Conservation (phyloP, 139 green algal species). For the Coelastrella sp. region DNA sequence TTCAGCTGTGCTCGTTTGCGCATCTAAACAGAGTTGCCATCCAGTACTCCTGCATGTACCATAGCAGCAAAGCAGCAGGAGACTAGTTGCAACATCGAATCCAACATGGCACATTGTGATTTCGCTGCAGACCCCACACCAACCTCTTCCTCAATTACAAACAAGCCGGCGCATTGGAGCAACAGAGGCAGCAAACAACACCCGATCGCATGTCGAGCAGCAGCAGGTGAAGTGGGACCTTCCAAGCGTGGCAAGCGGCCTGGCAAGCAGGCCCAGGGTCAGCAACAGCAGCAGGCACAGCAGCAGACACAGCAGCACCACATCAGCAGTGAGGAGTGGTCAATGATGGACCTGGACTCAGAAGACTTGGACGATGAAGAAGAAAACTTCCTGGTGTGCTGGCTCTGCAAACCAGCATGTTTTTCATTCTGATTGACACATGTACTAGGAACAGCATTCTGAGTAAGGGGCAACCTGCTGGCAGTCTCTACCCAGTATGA, state of each 20-base stretch:
- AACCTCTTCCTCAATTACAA: too few species aligned
- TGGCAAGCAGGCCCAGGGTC: neutral
- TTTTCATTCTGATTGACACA: too few species aligned
- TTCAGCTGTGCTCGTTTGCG: too few species aligned
- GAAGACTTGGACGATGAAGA: slow-evolving; percentile 46
- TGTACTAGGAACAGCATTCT: too few species aligned
- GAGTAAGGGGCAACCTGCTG: too few species aligned
- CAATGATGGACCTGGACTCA: neutral
- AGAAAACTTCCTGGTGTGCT: slow-evolving; percentile 48
- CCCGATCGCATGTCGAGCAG: neutral
- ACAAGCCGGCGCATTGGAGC: neutral
- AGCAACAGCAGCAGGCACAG: neutral
- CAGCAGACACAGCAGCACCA: slow-evolving; percentile 37
- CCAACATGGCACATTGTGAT: neutral
- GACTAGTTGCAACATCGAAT: too few species aligned
- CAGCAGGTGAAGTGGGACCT: neutral
- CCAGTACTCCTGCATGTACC: too few species aligned
- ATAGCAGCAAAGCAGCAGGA: too few species aligned
- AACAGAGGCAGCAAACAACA: neutral
- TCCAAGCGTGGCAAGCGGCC: neutral
- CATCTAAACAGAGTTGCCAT: too few species aligned
- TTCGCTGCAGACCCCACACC: too few species aligned
- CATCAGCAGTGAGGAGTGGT: slow-evolving; percentile 7
- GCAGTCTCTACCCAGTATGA: neutral
- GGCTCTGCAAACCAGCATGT: too few species aligned